Evolutionary conservation across 352 stramenopile genomes (phyloP), one percentile per base, ranked within the genome.

Genomic region (Phytophthora pinifolia): DNA sequence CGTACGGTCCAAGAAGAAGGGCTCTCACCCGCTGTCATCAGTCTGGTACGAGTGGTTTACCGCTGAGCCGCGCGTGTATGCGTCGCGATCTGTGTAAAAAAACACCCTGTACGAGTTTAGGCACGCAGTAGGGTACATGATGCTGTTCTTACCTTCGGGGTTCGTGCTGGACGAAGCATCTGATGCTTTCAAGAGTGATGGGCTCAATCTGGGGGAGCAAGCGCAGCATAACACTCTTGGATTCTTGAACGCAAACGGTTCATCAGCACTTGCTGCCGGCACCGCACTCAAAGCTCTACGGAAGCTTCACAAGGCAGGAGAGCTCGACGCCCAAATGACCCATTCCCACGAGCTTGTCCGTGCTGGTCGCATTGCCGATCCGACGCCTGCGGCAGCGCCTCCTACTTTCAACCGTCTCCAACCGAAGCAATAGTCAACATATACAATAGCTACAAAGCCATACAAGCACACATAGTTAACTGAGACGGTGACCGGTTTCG

Each of bases 111-210:
- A 41, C 37, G 49, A 48, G 30, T 57, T 48, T 32, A 47, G 49
- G 42, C 37, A 57, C 37, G 30, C 30, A 6, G 37, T 25, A 25
- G 29, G 36, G 15, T 56, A 32, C 48, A 42, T 56, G 48, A 48
- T 56, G 48, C 9, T 56, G 2, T 56, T 56, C 38, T 48, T 56
- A 47, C 48, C 48, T 22, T 33, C 14, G n/a, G 29, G 35, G 4
- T 48, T 56, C 29, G 30, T 9, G 36, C 37, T 56, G 6, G 36
- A 48, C 15, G 48, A 10, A 1, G 25, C 5, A 9, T 56, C 27
- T 8, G 17, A 36, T 18, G 48, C 37, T 3, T 48, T 27, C 20
- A 56, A 59, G 30, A 32, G 31, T 18, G 33, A 51, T 13, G 41
- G 8, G 36, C n/a, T 42, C 6, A 42, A 10, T 17, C 4, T 27